Base-by-base conservation (phyloP, 2,329 filamentous ascomycete genomes). In the Claviceps spartinae region DNA sequence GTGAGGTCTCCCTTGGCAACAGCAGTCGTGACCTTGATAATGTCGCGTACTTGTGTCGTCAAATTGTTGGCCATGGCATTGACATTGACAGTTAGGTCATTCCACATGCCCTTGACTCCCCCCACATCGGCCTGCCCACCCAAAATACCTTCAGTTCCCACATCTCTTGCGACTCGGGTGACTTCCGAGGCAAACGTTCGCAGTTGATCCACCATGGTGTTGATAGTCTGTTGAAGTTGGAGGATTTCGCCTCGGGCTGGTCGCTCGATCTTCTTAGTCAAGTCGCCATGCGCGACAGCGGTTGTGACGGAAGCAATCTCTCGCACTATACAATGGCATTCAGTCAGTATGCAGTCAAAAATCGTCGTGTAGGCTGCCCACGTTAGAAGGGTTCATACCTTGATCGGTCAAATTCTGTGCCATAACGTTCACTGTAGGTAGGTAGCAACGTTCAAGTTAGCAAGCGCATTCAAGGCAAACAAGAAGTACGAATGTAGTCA, bases 1-100 rank as follows among this genome's bases (percentile, higher is more conserved):
- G 90, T 96, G 61, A 98, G 76, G 67, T 98, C 93, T 70, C 91
- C 91, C 69, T 82, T 83, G 60, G 82, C 82, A 58, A 85, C 82
- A 55, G 82, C 82, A 36, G 82, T 85, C 36, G 82, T 85, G 56
- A 85, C 82, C 69, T 83, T 84, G 61, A 94, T 94, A 68, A 97
- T 98, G 69, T 97, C 93, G 67, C 91, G 85, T 59, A 98, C 86
- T 74, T 91, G 86, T 7, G 86, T 89, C 20, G 86, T 91, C 53
- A 91, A 73, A 64, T 90, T 90, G 64, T 89, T 87, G 62, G 86
- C 86, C 86, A 91, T 91, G 59, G 86, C 86, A 63, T 89, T 89
- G 63, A 89, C 86, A 62, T 89, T 90, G 61, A 90, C 84, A 1
- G 86, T 91, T 57, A 91, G 72, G 63, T 89, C 86, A 64, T 88